A percentile compares a stretch with the other conserved stretches of the same genome.
phyloP scores from a whole-genome alignment of 805 yeast species.

The Alloascoidea africana region DNA sequence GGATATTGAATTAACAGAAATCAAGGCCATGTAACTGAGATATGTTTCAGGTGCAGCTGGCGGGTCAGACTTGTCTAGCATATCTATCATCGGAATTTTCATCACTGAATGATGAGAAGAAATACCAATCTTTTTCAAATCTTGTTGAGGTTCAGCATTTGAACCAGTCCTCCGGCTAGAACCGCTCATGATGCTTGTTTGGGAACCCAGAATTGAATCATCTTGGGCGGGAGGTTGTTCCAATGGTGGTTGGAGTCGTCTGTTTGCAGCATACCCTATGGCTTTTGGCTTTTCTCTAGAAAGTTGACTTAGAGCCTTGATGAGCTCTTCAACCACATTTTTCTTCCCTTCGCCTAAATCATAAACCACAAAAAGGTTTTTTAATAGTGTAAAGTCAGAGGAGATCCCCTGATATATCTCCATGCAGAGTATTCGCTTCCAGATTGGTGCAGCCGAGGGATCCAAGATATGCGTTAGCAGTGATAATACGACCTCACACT shows the following conservation, averaged over 20 bases:
- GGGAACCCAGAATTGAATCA: no score
- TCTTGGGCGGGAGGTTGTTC: neutral
- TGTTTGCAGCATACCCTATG: conserved; percentile 4
- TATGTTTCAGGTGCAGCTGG: conserved; percentile 57
- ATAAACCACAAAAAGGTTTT: conserved; percentile 40
- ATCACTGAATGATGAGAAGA: conserved; percentile 22
- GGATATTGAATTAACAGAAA: conserved; percentile 35
- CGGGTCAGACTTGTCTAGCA: conserved; percentile 68
- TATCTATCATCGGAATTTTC: conserved; percentile 49
- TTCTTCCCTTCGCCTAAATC: conserved; percentile 46
- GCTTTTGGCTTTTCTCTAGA: conserved; percentile 17
- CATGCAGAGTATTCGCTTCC: conserved; percentile 64
- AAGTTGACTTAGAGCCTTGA: conserved; percentile 25
- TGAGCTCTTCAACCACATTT: conserved; percentile 41
- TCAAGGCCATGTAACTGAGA: conserved; percentile 37
- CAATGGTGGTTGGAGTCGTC: conserved; percentile 4
- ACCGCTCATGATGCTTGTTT: neutral
- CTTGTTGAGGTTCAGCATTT: neutral
- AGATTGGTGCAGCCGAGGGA: conserved; percentile 36
- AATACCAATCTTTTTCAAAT: conserved; percentile 3
- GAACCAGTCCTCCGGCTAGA: neutral
- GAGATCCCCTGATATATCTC: conserved; percentile 56
- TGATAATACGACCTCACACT: conserved; percentile 69
- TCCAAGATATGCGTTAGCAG: conserved; percentile 60
- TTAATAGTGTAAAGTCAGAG: conserved; percentile 36